These are phyloP conservation scores for Fusarium heterosporum DNA, from an alignment of 2,329 filamentous ascomycete genomes.

Conservation along the genomic window DNA sequence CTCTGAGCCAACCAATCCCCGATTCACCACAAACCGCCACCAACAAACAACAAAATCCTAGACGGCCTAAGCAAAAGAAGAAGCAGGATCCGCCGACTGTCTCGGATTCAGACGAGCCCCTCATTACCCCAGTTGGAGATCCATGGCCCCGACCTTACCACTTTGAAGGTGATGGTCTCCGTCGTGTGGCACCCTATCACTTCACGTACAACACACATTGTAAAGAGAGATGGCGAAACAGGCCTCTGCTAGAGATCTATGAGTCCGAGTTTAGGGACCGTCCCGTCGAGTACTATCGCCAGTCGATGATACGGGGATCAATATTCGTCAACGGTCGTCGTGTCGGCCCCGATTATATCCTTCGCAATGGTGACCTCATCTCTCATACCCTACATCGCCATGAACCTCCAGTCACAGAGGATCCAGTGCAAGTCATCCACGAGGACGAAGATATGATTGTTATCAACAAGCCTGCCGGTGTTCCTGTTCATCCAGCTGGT, in stretches of 20 bases:
- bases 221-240: slow-evolving; percentile 91
- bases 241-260: slow-evolving; percentile 87
- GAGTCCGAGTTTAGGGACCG: slow-evolving; percentile 91
- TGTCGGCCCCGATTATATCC: slow-evolving; percentile 74
- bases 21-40: slow-evolving; percentile 18
- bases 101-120: slow-evolving; percentile 38
- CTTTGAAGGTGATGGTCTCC: slow-evolving; percentile 79
- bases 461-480: slow-evolving; percentile 94
- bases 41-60: slow-evolving; percentile 25
- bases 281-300: slow-evolving; percentile 85
- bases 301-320: slow-evolving; percentile 82
- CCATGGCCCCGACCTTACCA: slow-evolving; percentile 77
- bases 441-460: slow-evolving; percentile 95
- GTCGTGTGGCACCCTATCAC: slow-evolving; percentile 87
- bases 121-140: slow-evolving; percentile 53
- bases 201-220: slow-evolving; percentile 95
- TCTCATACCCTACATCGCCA: slow-evolving; percentile 95
- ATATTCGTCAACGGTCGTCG: slow-evolving; percentile 83
- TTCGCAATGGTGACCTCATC: slow-evolving; percentile 91
- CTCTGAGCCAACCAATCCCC: slow-evolving; percentile 24
- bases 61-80: slow-evolving; percentile 31
- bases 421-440: slow-evolving; percentile 84
- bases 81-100: slow-evolving; percentile 33
- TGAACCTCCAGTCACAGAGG: slow-evolving; percentile 89
- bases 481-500: slow-evolving; percentile 94